phyloP scores from a whole-genome alignment of 352 stramenopile genomes.

The Pythium aquatile region DNA sequence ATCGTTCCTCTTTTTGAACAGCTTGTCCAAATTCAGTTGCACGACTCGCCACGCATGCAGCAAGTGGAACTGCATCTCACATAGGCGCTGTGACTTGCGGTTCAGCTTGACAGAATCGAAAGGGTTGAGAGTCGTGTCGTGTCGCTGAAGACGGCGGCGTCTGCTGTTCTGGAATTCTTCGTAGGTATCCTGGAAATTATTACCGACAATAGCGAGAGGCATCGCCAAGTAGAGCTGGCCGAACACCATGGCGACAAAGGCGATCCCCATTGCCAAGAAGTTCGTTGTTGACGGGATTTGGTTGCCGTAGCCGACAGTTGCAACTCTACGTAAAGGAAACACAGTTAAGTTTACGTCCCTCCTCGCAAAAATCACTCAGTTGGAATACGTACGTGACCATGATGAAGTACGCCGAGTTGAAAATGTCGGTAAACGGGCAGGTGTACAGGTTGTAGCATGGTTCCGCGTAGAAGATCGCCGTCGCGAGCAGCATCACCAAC shows the following conservation, averaged over 20 bases:
- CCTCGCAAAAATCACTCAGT: not conserved
- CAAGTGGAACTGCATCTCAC: conserved; percentile 62
- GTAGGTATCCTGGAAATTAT: conserved; percentile 67
- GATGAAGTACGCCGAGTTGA: conserved; percentile 83
- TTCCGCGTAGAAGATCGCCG: conserved; percentile 72
- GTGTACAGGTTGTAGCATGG: conserved; percentile 76
- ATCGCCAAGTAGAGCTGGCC: conserved; percentile 80
- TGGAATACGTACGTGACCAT: conserved; percentile 68
- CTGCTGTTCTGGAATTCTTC: conserved; percentile 58
- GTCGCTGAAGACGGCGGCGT: conserved; percentile 46
- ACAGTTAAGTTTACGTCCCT: not conserved
- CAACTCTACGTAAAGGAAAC: conserved; percentile 38
- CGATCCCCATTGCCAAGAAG: conserved; percentile 41
- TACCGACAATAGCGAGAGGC: conserved; percentile 75
- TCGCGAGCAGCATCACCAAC: conserved; percentile 70
- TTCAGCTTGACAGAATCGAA: conserved; percentile 54
- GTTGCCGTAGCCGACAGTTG: conserved; percentile 73
- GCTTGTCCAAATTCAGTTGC: conserved; percentile 41
- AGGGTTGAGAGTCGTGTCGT: conserved; percentile 48
- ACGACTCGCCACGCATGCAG: conserved; percentile 46
- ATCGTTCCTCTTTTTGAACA: conserved; percentile 20
- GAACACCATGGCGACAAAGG: conserved; percentile 69
- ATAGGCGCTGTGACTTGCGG: conserved; percentile 46
- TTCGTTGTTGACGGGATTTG: conserved; percentile 67
- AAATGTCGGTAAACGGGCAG: conserved; percentile 81